Evolutionary conservation across 331 rosid species (phyloP).

Genomic region (Telfairia occidentalis): DNA sequence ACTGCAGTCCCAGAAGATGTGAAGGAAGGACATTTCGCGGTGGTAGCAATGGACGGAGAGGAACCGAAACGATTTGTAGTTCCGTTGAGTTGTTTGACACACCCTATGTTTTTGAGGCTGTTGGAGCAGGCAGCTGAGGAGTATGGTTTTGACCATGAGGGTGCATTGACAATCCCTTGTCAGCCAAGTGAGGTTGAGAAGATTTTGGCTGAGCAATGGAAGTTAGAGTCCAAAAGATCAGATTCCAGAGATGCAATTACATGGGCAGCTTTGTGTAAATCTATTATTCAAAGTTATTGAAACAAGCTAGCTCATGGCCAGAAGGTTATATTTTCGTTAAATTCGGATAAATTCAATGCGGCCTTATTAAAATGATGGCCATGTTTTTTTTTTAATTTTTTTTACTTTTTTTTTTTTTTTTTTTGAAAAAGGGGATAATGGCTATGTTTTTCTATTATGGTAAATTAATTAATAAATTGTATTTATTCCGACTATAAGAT

Average conservation of each 20-base stretch:
- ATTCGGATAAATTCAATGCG: too few species aligned
- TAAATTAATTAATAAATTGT: too few species aligned
- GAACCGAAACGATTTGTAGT: slow-evolving; percentile 53
- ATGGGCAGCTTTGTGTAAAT: slow-evolving; percentile 6
- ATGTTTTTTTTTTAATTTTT: too few species aligned
- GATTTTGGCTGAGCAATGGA: slow-evolving; percentile 23
- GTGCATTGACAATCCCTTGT: slow-evolving; percentile 65
- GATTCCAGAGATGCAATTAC: neutral
- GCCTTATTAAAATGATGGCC: too few species aligned
- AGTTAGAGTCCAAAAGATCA: neutral
- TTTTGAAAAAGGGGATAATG: too few species aligned
- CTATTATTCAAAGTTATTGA: slow-evolving; percentile 10
- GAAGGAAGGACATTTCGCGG: slow-evolving; percentile 82
- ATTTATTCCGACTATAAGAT: too few species aligned
- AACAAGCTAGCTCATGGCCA: neutral
- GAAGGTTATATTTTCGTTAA: too few species aligned
- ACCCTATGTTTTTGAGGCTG: slow-evolving; percentile 45
- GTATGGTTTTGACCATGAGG: slow-evolving; percentile 66
- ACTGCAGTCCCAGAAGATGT: slow-evolving; percentile 53
- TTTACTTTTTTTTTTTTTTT: too few species aligned
- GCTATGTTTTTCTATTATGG: too few species aligned
- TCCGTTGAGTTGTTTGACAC: slow-evolving; percentile 48
- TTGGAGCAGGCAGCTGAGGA: slow-evolving; percentile 71
- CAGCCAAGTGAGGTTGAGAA: slow-evolving; percentile 48
- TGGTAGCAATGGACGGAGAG: slow-evolving; percentile 43